Percentiles rank a stretch among this genome's conserved stretches.
Evolutionary conservation across 2,329 filamentous ascomycete species (phyloP).

Genomic region (Ophiostoma himal-ulmi): DNA sequence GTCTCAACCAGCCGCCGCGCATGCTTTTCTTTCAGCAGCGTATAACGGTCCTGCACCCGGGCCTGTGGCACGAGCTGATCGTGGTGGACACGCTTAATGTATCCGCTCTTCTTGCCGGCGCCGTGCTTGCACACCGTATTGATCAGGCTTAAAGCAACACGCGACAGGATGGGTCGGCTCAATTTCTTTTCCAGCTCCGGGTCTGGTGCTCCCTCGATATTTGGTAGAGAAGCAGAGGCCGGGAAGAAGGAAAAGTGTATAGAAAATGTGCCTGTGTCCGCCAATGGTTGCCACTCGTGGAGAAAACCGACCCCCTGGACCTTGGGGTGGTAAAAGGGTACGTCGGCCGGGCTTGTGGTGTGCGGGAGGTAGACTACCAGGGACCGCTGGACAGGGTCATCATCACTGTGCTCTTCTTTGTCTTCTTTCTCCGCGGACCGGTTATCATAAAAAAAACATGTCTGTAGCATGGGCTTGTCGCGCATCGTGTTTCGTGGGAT

Average conservation of each 20-base stretch:
- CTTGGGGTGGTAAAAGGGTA: constrained; percentile 85
- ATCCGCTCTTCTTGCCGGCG: constrained; percentile 57
- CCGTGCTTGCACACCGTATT: constrained; percentile 68
- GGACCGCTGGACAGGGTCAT: constrained; percentile 33
- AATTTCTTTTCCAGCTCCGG: constrained; percentile 35
- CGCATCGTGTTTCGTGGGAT: constrained; percentile 76
- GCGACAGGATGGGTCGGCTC: constrained; percentile 39
- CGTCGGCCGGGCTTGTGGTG: constrained; percentile 50
- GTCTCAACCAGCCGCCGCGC: constrained; percentile 61
- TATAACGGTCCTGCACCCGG: constrained; percentile 75
- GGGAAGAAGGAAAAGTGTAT: constrained; percentile 46
- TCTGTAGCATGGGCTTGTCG: constrained; percentile 73
- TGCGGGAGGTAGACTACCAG: constrained; percentile 78
- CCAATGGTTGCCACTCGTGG: constrained; percentile 53
- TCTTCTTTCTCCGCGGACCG: constrained; percentile 4
- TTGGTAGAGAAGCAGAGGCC: not conserved
- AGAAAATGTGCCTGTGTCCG: constrained; percentile 46
- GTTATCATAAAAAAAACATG: constrained; percentile 63
- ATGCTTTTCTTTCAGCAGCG: constrained; percentile 71
- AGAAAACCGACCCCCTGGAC: constrained; percentile 70
- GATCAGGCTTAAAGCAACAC: constrained; percentile 65
- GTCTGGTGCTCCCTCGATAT: not conserved
- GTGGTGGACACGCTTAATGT: constrained; percentile 77
- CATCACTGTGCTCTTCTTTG: constrained; percentile 25
- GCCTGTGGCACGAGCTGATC: constrained; percentile 74